A percentile compares a stretch with the other conserved stretches of the same genome.
phyloP scores from a whole-genome alignment of 352 stramenopile species.

The Saprolegnia diclina region DNA sequence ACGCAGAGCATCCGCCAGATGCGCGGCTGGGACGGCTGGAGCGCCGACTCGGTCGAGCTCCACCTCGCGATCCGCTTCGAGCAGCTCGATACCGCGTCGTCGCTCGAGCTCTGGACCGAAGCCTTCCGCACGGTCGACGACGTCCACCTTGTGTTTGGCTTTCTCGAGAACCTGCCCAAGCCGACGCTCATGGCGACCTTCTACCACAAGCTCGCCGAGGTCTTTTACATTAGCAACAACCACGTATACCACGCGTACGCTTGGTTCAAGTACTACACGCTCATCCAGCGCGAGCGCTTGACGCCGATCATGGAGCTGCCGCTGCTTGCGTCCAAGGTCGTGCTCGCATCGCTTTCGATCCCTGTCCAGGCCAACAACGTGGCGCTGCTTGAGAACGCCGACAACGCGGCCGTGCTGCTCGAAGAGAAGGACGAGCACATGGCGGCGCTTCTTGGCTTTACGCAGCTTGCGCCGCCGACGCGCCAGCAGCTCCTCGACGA shows the following conservation, averaged over 20 bases:
- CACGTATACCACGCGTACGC: constrained; percentile 97
- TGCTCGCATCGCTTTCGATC: constrained; percentile 93
- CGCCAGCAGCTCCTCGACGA: constrained; percentile 89
- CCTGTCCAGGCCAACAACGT: constrained; percentile 50
- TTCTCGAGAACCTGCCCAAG: constrained; percentile 85
- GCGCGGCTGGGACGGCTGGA: constrained; percentile 95
- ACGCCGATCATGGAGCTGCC: constrained; percentile 76
- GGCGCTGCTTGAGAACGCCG: constrained; percentile 54
- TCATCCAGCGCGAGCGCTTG: constrained; percentile 83
- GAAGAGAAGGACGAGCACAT: constrained; percentile 93
- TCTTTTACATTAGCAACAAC: constrained; percentile 97
- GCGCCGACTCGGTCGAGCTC: constrained; percentile 91
- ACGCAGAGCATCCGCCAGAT: constrained; percentile 79
- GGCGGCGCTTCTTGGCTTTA: constrained; percentile 89
- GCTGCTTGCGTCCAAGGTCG: constrained; percentile 84
- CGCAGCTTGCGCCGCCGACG: constrained; percentile 69
- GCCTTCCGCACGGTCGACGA: constrained; percentile 98
- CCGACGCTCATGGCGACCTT: constrained; percentile 95
- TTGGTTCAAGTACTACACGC: constrained; percentile 93
- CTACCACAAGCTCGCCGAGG: constrained; percentile 96
- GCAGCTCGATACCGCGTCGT: constrained; percentile 93
- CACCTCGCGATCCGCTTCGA: constrained; percentile 96
- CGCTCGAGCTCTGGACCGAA: constrained; percentile 96
- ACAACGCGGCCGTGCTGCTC: constrained; percentile 55
- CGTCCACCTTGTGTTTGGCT: constrained; percentile 96